Base-by-base conservation (phyloP, 2,329 filamentous ascomycete species). In the Atkinsonella texensis region DNA sequence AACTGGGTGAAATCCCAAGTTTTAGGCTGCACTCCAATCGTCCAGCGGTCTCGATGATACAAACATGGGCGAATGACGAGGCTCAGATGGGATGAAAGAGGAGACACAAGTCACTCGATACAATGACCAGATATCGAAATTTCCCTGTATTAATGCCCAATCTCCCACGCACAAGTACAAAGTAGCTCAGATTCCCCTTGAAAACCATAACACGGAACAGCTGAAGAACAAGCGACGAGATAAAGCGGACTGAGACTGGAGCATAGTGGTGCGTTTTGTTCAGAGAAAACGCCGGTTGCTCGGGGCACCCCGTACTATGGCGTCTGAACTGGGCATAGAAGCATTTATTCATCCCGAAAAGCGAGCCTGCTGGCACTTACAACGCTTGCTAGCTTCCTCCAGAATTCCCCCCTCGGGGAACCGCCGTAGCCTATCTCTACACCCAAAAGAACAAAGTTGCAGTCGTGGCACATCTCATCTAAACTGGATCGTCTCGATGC, bases 61-160 rank as follows among this genome's bases (percentile, higher is more conserved):
- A 6, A 28, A 28, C 7, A 3, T 23, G 20, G 28, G 28, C 28
- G 28, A 8, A 28, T 28, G 28, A 8, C 28, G 7, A 28, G 28
- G 28, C 7, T 28, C 7, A 8, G 28, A 28, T 28, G 5, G 7
- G 28, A 28, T 6, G 4, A 28, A 8, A 8, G 28, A 28, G 28
- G 28, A 28, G 28, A 28, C 28, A 28, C 13, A 9, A 1, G 23
- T 45, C 9, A n/a, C 28, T 28, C 5, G 20, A 23, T 28, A 8
- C 28, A 28, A 28, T 28, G 5, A 8, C 28, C 28, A 10, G 12
- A n/a, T 13, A 28, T 45, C 3, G 13, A 38, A 46, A 40, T 48
- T 45, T 52, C 45, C 46, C 39, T 56, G 46, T 56, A 57, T 59
- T 57, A 56, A 57, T 55, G 53, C 55, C 54, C 51, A 46, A 54